phyloP scores from a whole-genome alignment of 805 yeast genomes.

The Candida fluviatilis region DNA sequence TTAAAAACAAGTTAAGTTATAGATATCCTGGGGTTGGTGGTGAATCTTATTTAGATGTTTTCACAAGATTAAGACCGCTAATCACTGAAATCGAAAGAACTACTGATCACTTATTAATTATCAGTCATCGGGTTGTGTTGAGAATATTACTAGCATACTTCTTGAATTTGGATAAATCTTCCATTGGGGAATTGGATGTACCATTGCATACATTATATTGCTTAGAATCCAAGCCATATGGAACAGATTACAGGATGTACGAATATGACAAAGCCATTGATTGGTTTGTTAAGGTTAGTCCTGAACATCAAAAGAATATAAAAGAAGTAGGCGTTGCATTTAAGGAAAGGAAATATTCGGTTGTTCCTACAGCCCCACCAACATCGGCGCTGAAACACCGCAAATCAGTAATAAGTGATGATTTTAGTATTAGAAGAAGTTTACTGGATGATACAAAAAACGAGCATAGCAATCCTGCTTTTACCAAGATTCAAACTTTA shows the following conservation, averaged over 20 bases:
- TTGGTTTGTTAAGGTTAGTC: constrained; percentile 68
- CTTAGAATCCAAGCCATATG: constrained; percentile 90
- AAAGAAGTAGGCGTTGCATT: constrained; percentile 68
- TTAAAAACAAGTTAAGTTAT: constrained; percentile 74
- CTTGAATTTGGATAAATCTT: constrained; percentile 71
- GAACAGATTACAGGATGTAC: constrained; percentile 88
- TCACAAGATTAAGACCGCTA: constrained; percentile 82
- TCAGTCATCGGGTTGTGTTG: constrained; percentile 89
- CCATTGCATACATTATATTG: constrained; percentile 90
- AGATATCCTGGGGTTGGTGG: constrained; percentile 98
- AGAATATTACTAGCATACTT: constrained; percentile 85
- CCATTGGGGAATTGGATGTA: constrained; percentile 86
- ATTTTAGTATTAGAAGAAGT: constrained; percentile 25
- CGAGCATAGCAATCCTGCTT: not conserved
- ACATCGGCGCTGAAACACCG: constrained; percentile 9
- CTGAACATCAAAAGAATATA: constrained; percentile 55
- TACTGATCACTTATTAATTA: constrained; percentile 75
- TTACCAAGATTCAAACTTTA: not conserved
- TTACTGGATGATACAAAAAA: constrained; percentile 13
- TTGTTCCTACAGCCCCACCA: constrained; percentile 74
- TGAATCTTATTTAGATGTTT: constrained; percentile 90
- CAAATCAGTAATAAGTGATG: constrained; percentile 8
- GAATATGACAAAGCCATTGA: constrained; percentile 78
- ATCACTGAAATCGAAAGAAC: constrained; percentile 92
- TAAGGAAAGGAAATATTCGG: constrained; percentile 66